phyloP scores from a whole-genome alignment of 768 basidiomycete species.

The Cystobasidium tubakii region DNA sequence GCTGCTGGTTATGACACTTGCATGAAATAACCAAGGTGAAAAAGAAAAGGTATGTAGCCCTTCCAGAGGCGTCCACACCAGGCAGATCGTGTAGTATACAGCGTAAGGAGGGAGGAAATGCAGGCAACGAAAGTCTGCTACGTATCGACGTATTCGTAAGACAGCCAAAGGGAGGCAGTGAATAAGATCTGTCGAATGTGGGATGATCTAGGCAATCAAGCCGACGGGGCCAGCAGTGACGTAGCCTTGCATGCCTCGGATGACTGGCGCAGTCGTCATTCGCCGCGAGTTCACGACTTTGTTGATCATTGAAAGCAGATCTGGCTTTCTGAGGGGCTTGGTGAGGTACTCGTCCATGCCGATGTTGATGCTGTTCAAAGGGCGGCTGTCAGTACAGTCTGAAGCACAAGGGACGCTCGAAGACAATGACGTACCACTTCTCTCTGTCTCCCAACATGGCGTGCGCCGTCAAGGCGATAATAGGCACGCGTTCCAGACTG shows the following conservation, averaged over 20 bases:
- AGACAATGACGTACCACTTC: conserved; percentile 53
- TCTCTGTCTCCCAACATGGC: conserved; percentile 90
- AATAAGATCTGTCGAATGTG: too few species aligned
- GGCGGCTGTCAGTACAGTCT: background rate
- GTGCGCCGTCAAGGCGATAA: conserved; percentile 94
- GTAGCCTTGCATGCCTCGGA: background rate
- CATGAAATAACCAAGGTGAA: too few species aligned
- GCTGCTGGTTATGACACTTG: too few species aligned
- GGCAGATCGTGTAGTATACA: too few species aligned
- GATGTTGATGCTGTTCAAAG: background rate
- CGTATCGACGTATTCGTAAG: too few species aligned
- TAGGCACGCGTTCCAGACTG: conserved; percentile 68
- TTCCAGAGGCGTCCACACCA: too few species aligned
- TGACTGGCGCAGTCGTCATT: background rate
- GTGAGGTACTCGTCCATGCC: conserved; percentile 47
- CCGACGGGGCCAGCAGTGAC: background rate
- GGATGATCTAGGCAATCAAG: background rate
- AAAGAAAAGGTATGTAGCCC: too few species aligned
- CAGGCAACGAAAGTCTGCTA: too few species aligned
- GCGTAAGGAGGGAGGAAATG: too few species aligned
- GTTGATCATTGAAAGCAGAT: conserved; percentile 46
- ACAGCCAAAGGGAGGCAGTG: too few species aligned
- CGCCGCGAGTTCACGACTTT: conserved; percentile 29
- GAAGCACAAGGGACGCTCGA: background rate
- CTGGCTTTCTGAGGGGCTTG: conserved; percentile 47